Percentiles rank a stretch among this genome's conserved stretches.
Evolutionary conservation across 2,329 filamentous ascomycete species (phyloP).

Genomic region (Diaporthe capsici): DNA sequence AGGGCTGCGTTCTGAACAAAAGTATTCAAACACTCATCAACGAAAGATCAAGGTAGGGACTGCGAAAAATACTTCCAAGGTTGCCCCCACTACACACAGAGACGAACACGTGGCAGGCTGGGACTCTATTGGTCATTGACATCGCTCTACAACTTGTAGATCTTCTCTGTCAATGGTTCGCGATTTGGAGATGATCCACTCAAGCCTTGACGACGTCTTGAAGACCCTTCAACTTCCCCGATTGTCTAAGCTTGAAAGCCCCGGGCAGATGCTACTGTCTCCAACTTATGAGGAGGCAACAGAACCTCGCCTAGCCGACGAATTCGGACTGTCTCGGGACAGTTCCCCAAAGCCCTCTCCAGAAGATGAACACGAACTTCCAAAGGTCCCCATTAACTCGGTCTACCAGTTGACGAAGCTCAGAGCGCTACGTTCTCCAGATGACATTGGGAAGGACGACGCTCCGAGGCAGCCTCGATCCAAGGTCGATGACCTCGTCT

Average conservation of each 20-base stretch:
- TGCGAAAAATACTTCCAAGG: conserved; percentile 19
- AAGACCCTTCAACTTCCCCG: conserved; percentile 21
- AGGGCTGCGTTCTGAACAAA: conserved; percentile 55
- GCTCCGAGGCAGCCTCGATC: not conserved
- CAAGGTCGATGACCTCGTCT: conserved; percentile 51
- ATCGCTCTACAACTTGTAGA: not conserved
- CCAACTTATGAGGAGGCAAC: conserved; percentile 6
- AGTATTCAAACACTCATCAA: conserved; percentile 59
- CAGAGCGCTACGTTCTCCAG: conserved; percentile 2
- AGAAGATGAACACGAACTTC: conserved; percentile 51
- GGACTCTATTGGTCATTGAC: not conserved
- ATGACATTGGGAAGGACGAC: not conserved
- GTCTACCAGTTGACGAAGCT: conserved; percentile 14
- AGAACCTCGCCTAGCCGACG: not conserved
- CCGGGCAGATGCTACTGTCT: not conserved
- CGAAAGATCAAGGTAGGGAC: conserved; percentile 54
- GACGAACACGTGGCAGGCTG: not conserved
- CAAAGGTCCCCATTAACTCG: conserved; percentile 52
- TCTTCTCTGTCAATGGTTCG: conserved; percentile 20
- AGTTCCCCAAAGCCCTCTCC: conserved; percentile 11
- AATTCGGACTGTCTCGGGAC: conserved; percentile 2
- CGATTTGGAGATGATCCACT: conserved; percentile 46
- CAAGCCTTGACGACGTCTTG: conserved; percentile 44
- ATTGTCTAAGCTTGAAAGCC: conserved; percentile 6
- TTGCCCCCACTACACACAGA: not conserved